Conservation (phyloP, 176 grass and related monocot species). For the Aegilops sharonensis region DNA sequence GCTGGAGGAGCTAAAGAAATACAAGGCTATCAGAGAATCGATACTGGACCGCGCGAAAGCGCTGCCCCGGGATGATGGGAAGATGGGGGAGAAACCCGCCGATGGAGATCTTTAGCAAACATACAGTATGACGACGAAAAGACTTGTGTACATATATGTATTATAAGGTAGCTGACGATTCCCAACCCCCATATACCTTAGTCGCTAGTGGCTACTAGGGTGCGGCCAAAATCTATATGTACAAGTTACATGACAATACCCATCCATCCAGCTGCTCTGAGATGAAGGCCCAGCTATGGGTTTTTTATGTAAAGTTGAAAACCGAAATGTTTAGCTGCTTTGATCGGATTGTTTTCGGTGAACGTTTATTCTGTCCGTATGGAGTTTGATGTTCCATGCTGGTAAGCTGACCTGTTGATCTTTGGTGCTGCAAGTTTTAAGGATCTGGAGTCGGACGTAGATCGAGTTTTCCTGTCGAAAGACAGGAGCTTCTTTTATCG, state of each 20-base stretch:
- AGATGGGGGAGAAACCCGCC: slow-evolving; percentile 20
- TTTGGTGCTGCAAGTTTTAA: neutral
- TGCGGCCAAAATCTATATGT: slow-evolving; percentile 19
- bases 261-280: slow-evolving; percentile 48
- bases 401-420: neutral
- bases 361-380: neutral
- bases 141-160: slow-evolving; percentile 61
- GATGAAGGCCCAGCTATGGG: slow-evolving; percentile 37
- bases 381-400: neutral
- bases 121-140: slow-evolving; percentile 36
- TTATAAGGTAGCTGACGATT: slow-evolving; percentile 18
- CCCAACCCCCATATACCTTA: slow-evolving; percentile 5
- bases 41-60: slow-evolving; percentile 38
- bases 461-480: neutral
- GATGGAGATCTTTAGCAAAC: slow-evolving; percentile 39
- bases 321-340: neutral
- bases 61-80: neutral
- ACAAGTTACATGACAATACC: neutral
- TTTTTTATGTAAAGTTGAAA: slow-evolving; percentile 31
- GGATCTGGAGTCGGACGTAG: neutral
- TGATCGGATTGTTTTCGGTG: neutral
- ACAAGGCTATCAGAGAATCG: slow-evolving; percentile 48
- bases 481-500: neutral
- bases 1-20: slow-evolving; percentile 69
- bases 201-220: slow-evolving; percentile 33